Base-by-base conservation (phyloP, 2,329 filamentous ascomycete genomes). In the Microthyrium microscopicum region DNA sequence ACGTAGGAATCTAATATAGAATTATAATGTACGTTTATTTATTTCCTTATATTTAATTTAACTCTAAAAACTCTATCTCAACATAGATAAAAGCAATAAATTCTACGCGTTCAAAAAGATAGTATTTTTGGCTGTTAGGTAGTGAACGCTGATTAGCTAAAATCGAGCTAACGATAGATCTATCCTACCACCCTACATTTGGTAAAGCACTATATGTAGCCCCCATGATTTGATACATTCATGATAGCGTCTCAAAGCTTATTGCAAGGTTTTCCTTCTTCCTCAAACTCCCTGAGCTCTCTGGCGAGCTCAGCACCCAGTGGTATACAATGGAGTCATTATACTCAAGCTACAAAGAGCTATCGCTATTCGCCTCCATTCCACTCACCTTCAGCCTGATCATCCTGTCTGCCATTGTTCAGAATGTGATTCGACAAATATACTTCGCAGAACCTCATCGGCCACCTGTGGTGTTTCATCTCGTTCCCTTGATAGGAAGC, bases 391-490 rank as follows among this genome's bases (percentile, higher is more conserved):
- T 29, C 16, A n/a, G 19, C 28, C 21, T 18, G 17, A 29, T 29
- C 11, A 11, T 32, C 5, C 2, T 39, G 16, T 26, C 26, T 19
- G 16, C 29, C 5, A 13, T 39, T 15, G 15, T 20, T 5, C 21
- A 33, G 8, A 30, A 89, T 52, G 70, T 87, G 42, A 46, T 75
- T 41, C 63, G 61, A 36, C 80, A 87, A 55, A 41, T 82, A 24
- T 56, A 85, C 39, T 72, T 80, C 60, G 74, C 68, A 57, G 80
- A 78, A 44, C 66, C 73, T 31, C 73, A 81, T 29, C 39, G 42
- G 17, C 52, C 51, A 11, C 80, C 80, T 1, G 46, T 85, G 37
- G 78, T 87, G 40, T 87, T 85, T 55, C 77, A 83, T 55, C 80
- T 71, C 70, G 66, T 87, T 48, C 81, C 80, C 2, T 47, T 60